Conservation (phyloP, 768 basidiomycete genomes). For the Sistotremastrum niveocremeum region DNA sequence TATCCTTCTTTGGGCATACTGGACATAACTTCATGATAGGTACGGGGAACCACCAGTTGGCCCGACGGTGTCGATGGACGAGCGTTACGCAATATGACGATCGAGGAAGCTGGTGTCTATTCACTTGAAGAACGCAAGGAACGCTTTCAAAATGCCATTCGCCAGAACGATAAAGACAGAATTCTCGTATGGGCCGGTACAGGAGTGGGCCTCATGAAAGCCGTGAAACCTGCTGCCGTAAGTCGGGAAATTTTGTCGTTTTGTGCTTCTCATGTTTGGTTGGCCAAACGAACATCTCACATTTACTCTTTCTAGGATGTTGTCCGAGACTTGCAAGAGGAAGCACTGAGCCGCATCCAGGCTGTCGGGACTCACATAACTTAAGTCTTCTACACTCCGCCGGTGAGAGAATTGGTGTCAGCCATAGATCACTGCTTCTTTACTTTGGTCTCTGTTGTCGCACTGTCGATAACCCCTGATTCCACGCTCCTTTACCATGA, state of each 20-base stretch:
- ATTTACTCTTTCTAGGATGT: conserved; percentile 29
- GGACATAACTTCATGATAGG: neutral
- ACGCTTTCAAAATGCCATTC: conserved; percentile 32
- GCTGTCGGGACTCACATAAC: conserved; percentile 1
- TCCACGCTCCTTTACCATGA: no score
- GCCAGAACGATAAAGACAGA: conserved; percentile 32
- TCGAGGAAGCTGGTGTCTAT: conserved; percentile 34
- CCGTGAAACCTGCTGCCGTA: conserved; percentile 27
- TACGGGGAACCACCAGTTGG: conserved; percentile 17
- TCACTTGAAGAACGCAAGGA: conserved; percentile 25
- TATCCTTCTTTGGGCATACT: neutral
- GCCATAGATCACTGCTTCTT: no score
- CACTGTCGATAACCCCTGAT: no score
- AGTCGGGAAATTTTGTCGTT: conserved; percentile 5
- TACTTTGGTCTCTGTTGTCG: no score
- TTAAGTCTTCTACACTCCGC: no score
- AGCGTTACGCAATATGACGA: conserved; percentile 41
- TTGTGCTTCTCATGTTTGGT: conserved; percentile 4
- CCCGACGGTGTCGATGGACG: conserved; percentile 29
- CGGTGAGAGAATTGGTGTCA: no score
- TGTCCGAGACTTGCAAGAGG: conserved; percentile 36
- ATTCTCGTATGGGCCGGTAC: conserved; percentile 59
- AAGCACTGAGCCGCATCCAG: conserved; percentile 26
- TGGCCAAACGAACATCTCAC: neutral
- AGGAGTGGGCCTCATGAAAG: conserved; percentile 43